phyloP scores from a whole-genome alignment of 2,329 filamentous ascomycete species.

The Pseudodiploospora longispora region DNA sequence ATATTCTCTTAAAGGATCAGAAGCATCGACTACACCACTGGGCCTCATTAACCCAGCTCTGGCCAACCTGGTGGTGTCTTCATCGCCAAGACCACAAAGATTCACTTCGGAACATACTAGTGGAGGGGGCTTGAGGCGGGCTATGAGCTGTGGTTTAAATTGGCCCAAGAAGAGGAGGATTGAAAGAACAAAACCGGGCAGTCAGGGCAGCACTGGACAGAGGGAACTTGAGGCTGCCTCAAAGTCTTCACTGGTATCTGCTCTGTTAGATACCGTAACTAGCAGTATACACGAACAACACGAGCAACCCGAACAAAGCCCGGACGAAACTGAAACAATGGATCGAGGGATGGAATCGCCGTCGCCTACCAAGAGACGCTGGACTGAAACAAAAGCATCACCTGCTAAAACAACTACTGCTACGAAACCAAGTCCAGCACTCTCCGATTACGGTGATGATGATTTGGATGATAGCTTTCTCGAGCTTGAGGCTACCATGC shows the following conservation, averaged over 20 bases:
- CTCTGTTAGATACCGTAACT: conserved; percentile 58
- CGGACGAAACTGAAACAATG: conserved; percentile 19
- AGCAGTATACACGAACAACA: conserved; percentile 39
- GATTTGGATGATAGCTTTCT: conserved; percentile 52
- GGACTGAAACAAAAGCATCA: conserved; percentile 14
- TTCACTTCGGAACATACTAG: conserved; percentile 32
- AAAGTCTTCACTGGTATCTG: conserved; percentile 51
- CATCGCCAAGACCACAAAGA: conserved; percentile 55
- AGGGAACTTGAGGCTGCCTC: conserved; percentile 40
- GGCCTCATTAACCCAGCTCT: conserved; percentile 49
- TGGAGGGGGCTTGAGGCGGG: conserved; percentile 45
- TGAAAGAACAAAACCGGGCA: conserved; percentile 36
- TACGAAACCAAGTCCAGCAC: conserved; percentile 7
- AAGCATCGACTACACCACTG: conserved; percentile 32
- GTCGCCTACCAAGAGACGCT: conserved; percentile 33
- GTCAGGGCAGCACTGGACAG: conserved; percentile 23
- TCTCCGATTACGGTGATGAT: conserved; percentile 47
- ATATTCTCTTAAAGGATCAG: conserved; percentile 46
- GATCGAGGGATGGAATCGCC: conserved; percentile 27
- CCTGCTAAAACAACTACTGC: conserved; percentile 9
- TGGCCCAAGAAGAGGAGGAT: conserved; percentile 64
- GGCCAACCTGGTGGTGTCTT: conserved; percentile 60
- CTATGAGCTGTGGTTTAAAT: conserved; percentile 60
- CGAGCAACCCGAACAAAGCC: conserved; percentile 28
- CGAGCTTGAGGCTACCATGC: conserved; percentile 41